Evolutionary conservation across 371 early-diverging fungal species (phyloP).

Genomic region (Apophysomyces sp.): DNA sequence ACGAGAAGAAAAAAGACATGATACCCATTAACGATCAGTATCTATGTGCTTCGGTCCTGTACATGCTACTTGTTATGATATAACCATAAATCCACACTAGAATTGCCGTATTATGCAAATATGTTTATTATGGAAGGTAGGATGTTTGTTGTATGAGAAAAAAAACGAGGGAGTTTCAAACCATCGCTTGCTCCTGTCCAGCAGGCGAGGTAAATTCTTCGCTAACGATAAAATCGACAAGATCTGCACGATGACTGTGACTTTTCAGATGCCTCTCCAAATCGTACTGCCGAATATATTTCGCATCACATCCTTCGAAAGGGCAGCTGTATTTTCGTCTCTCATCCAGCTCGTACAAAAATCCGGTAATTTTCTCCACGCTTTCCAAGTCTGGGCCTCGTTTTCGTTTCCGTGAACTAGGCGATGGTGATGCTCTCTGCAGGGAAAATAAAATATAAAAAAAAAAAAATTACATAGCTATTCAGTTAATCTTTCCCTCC

Average conservation of each 20-base stretch:
- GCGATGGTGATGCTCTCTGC: neutral
- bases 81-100: no score
- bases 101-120: no score
- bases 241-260: conserved; percentile 11
- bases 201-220: neutral
- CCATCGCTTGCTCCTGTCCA: neutral
- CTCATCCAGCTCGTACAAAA: conserved; percentile 9
- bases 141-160: neutral
- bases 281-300: conserved; percentile 15
- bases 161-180: neutral
- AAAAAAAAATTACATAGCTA: no score
- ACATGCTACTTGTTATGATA: no score
- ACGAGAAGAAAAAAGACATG: no score
- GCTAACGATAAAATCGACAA: neutral
- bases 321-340: conserved; percentile 13
- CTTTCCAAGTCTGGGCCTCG: neutral
- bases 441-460: neutral
- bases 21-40: no score
- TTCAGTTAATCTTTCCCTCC: no score
- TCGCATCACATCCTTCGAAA: conserved; percentile 13
- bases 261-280: conserved; percentile 20
- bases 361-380: conserved; percentile 11
- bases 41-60: no score
- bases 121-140: neutral
- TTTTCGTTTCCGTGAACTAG: conserved; percentile 1